Evolutionary conservation across 1,139 yeast species (phyloP), one percentile per base, ranked within the genome.

Genomic region (Magnusiomyces ingens): DNA sequence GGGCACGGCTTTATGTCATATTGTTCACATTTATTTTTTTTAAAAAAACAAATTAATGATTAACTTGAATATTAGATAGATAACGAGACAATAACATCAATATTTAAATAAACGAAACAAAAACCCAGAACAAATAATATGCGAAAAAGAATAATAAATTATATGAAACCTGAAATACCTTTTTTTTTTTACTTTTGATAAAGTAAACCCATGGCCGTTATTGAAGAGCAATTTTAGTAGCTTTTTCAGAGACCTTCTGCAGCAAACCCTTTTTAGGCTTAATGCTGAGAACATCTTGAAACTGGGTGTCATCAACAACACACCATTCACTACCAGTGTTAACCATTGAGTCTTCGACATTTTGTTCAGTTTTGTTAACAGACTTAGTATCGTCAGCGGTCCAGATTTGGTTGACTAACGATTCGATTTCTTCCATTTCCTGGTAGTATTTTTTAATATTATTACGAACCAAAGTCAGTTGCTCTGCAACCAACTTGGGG

Each of bases 381-480:
- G 44, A 19, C 6, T 40, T 17, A 5, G 44, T 4, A 11, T 40
- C 21, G 13, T 17, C 32, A 21, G 13, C 19, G 35, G 32, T 21
- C 45, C 45, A 43, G 12, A 43, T 43, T 43, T 43, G 32, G 22
- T 43, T 43, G 45, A 43, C 45, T 8, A 43, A 29, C 4, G 35
- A 11, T 21, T 43, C 45, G 12, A 43, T 18, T 19, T 43, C 45
- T 43, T 43, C 21, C 15, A 43, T 13, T 19, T 43, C 45, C 12
- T 43, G 35, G 17, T n/a, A 43, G 19, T 18, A 43, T n/a, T 43
- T 43, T 4, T 18, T 13, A 21, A 43, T 19, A 13, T 43, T 43
- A 29, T 26, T n/a, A 3, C 45, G 45, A 15, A 43, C 45, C 45
- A 43, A 43, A 21, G 21, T 29, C 12, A 43, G 35, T 15, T 43